Evolutionary conservation across 2,329 filamentous ascomycete species (phyloP), one percentile per base, ranked within the genome.

Genomic region (Didymella lethalis): DNA sequence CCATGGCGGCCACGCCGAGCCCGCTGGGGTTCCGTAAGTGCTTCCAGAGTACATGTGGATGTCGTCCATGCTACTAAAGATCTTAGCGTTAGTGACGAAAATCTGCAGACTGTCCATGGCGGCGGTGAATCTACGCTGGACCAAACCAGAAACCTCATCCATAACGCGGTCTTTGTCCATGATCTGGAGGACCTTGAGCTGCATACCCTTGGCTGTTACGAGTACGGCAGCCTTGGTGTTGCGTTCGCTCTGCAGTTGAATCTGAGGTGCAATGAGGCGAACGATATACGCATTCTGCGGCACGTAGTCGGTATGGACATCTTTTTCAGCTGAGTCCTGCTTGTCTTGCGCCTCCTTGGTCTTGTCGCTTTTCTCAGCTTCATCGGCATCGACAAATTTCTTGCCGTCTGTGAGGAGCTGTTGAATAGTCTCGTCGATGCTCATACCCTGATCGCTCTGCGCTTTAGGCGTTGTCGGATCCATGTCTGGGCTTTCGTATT

Each of bases 91-190:
- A 0, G 94, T 95, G 48, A 99, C 93, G 68, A 99, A 99, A 79
- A 99, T 97, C 75, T 99, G 95, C 28, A 96, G 90, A 73, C 94
- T 96, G 78, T 99, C 95, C 90, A 98, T 97, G 66, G 93, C 92
- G 63, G 97, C 88, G 28, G 93, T 87, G 80, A 98, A 97, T 7
- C 95, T 90, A 36, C 93, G 90, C 75, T 99, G 96, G 1, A 99
- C 94, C 45, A 99, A 85, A 53, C 95, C 96, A 71, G 92, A 97
- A 70, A 99, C 93, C 67, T 91, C 90, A 75, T 99, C 95, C 47
- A 88, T 93, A 56, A 98, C 87, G 61, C 95, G 87, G 70, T 93
- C 90, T 78, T 96, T 97, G 79, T 99, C 95, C 90, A 98, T 97
- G 69, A 99, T 94, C 65, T 97, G 94, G 20, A 99, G 87, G 11